These are phyloP conservation scores for Zygoascus flipseniorum DNA, from an alignment of 805 yeast genomes.

Conservation along the genomic window DNA sequence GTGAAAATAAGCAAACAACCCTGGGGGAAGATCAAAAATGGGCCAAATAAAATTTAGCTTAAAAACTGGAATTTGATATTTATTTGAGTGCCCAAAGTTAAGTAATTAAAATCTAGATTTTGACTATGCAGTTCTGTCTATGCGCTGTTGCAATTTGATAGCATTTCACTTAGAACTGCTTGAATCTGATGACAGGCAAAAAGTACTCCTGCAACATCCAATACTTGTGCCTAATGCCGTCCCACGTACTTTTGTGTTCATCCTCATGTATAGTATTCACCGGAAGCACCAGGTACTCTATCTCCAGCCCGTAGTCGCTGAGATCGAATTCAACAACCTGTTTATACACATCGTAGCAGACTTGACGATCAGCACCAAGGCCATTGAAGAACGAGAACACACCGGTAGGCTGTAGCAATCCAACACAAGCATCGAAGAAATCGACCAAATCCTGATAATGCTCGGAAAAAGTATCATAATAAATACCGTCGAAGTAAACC, in stretches of 20 bases:
- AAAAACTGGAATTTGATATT: too few relatives aligned
- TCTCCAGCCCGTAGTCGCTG: conserved; percentile 64
- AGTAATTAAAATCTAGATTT: too few relatives aligned
- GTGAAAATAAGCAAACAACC: too few relatives aligned
- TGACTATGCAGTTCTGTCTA: too few relatives aligned
- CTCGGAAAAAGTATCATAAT: conserved; percentile 90
- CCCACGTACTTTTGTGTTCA: conserved; percentile 25
- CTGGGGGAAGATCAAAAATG: too few relatives aligned
- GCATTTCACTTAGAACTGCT: too few relatives aligned
- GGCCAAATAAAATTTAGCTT: too few relatives aligned
- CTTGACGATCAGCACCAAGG: conserved; percentile 67
- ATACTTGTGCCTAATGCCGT: conserved; percentile 26
- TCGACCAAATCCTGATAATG: conserved; percentile 85
- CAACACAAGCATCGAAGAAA: conserved; percentile 72
- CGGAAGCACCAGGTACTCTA: conserved; percentile 37
- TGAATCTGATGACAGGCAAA: conserved; percentile 21
- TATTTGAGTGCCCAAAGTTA: too few relatives aligned
- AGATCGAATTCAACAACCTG: conserved; percentile 74
- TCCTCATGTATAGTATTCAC: conserved; percentile 31
- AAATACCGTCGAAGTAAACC: conserved; percentile 80
- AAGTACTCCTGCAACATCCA: conserved; percentile 27
- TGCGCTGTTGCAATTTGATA: too few relatives aligned
- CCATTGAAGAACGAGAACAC: conserved; percentile 90
- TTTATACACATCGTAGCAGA: conserved; percentile 77
- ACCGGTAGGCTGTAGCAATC: conserved; percentile 73